Base-by-base conservation (phyloP, 192 early-diverging fungal genomes). In the Coemansia sp. region DNA sequence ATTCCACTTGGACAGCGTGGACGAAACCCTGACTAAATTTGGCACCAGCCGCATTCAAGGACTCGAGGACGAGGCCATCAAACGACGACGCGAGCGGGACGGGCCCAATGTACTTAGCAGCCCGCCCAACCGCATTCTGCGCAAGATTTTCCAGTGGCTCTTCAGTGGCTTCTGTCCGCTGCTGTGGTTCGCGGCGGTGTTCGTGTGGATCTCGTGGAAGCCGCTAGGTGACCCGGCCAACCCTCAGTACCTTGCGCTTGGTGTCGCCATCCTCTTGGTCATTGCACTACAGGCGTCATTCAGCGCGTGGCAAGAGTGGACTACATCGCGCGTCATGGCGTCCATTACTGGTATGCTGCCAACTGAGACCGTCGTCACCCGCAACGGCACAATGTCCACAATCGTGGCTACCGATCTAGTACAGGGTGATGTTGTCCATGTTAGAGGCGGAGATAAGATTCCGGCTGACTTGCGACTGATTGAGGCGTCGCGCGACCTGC, bases 361-460 rank as follows among this genome's bases (percentile, higher is more conserved):
- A 7, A 62, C 77, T n/a, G 78, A 87, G 34, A 80, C 86, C 25
- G 66, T 74, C 41, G 92, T 93, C 39, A 76, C 89, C 50, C 90
- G 92, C 32, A 76, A 89, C 62, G 90, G 91, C 34, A 14, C 31
- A 31, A 27, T 64, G 11, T 10, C 25, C 8, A 80, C 65, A 25
- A 85, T 92, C 42, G 64, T 82, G 5, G 79, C 88, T 17, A 57
- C 57, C 34, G 45, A 93, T 17, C 84, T 99, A 46, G 94, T 97
- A n/a, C 94, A 92, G 34, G 97, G 97, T 58, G 97, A 99, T 77
- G 78, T 99, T 25, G 88, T 96, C 55, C 79, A 85, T 50, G 92
- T 99, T 67, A 68, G 87, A 21, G 91, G 90, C 32, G 97, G 97
- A 19, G 95, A 97, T 79, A 86, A 95, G 31, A 90, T 99, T n/a